phyloP scores from a whole-genome alignment of 2,329 filamentous ascomycete genomes.

The Dryadomyces quercivorus region DNA sequence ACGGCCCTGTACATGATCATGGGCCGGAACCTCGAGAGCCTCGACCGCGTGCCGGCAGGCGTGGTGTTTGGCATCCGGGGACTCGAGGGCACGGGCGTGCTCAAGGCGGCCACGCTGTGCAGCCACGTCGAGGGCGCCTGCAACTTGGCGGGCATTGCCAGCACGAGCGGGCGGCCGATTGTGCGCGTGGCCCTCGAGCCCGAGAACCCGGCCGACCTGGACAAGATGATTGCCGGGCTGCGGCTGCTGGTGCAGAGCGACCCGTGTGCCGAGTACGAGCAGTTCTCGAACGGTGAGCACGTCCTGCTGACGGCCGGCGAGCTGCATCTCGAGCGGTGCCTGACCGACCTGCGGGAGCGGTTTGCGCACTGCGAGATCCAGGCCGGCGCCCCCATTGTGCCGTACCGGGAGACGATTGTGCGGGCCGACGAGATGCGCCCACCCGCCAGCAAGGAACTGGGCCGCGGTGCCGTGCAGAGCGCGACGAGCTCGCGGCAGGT shows the following conservation, averaged over 20 bases:
- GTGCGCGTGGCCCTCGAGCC: conserved; percentile 95
- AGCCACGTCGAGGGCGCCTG: conserved; percentile 75
- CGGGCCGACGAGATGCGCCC: conserved; percentile 84
- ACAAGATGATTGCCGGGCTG: conserved; percentile 88
- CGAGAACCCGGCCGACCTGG: conserved; percentile 74
- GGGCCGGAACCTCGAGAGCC: conserved; percentile 75
- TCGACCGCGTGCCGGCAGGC: conserved; percentile 78
- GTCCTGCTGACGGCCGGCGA: conserved; percentile 91
- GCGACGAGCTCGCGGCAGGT: conserved; percentile 79
- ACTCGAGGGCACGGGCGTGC: conserved; percentile 70
- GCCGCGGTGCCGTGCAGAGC: conserved; percentile 65
- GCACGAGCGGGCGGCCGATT: conserved; percentile 72
- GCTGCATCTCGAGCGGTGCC: conserved; percentile 81
- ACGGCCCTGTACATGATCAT: conserved; percentile 90
- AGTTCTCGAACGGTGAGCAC: conserved; percentile 85
- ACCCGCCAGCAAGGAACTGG: conserved; percentile 72
- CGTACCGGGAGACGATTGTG: conserved; percentile 87
- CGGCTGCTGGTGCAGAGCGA: conserved; percentile 86
- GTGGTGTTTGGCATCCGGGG: conserved; percentile 93
- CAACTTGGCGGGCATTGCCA: conserved; percentile 76
- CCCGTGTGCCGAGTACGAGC: conserved; percentile 90
- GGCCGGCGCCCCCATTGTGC: conserved; percentile 85
- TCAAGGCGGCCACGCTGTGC: conserved; percentile 91
- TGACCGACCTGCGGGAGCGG: conserved; percentile 84
- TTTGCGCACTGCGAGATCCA: conserved; percentile 94